Base-by-base conservation (phyloP, 2,329 filamentous ascomycete genomes). In the Trichoderma harzianum region DNA sequence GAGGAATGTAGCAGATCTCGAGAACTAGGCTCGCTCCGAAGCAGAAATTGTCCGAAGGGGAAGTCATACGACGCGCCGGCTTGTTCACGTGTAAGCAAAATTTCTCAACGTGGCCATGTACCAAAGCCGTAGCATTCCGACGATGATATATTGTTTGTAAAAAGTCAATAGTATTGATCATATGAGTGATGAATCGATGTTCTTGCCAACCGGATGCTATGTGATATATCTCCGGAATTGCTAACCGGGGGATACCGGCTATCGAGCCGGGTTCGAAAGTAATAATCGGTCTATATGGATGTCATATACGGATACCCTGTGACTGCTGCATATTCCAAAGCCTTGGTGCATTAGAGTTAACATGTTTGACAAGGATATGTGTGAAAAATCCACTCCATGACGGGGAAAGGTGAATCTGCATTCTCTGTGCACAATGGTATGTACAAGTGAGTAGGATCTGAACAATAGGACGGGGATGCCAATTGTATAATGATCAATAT, bases 41-140 rank as follows among this genome's bases (percentile, higher is more conserved):
- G 34, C 4, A 60, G 65, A 61, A 60, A 51, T 12, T 24, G 5
- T 47, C 24, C 36, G 53, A 34, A 34, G 36, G 36, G 26, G n/a
- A 47, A 39, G 26, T 69, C 67, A 69, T 69, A 69, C 67, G 67
- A 69, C 21, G 39, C 43, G 55, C 10, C n/a, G 57, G 28, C 16
- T 62, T 2, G 36, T 28, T 69, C 55, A 58, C 55, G 65, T 51
- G 55, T 60, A 60, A 60, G 65, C 36, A 61, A 58, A 14, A 24
- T n/a, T 26, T 61, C 26, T 47, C 18, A 24, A 30, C 5, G 12
- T 43, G n/a, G 18, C 24, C 11, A n/a, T 51, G 5, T 18, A 58
- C 10, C 34, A 61, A 62, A 53, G n/a, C 57, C 66, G 66, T 18
- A 26, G 66, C 39, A 28, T 69, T 36, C 39, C 39, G 57, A 62